Percentiles rank a stretch among this genome's conserved stretches.
Evolutionary conservation across 192 early-diverging fungal species (phyloP).

Genomic region (Umbelopsis sp.): DNA sequence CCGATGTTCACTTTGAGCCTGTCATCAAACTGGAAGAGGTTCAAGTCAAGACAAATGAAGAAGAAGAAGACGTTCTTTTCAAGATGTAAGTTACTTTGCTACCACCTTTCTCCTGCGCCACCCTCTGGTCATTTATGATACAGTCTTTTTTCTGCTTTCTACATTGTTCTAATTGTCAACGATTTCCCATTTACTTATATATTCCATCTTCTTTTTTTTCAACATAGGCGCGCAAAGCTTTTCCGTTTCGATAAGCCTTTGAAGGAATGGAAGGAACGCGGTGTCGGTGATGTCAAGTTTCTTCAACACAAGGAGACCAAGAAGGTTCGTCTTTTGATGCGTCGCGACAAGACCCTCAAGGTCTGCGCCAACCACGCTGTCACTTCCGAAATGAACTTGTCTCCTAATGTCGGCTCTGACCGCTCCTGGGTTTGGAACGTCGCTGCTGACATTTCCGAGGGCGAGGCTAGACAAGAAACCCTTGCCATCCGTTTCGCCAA

Average conservation of each 20-base stretch:
- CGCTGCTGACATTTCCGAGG: constrained; percentile 89
- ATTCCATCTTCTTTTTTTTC: background rate
- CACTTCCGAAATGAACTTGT: constrained; percentile 84
- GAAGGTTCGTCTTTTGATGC: constrained; percentile 97
- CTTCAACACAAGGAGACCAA: constrained; percentile 88
- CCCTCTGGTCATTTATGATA: background rate
- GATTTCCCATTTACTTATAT: background rate
- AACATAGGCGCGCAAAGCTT: constrained; percentile 88
- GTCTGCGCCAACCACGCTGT: constrained; percentile 99
- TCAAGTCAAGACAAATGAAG: constrained; percentile 93
- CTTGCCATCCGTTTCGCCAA: constrained; percentile 97
- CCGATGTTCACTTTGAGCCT: constrained; percentile 96
- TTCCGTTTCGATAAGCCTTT: constrained; percentile 93
- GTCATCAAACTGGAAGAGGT: constrained; percentile 92
- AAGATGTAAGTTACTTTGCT: constrained; percentile 67
- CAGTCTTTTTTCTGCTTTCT: constrained; percentile 22
- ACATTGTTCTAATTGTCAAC: background rate
- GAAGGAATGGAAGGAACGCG: constrained; percentile 99
- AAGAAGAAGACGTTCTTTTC: constrained; percentile 91
- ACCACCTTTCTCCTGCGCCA: background rate
- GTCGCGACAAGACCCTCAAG: constrained; percentile 98
- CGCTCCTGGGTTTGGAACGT: constrained; percentile 99
- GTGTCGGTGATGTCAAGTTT: constrained; percentile 96
- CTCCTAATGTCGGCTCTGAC: constrained; percentile 96
- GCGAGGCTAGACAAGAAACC: constrained; percentile 77